Percentiles rank a stretch among this genome's conserved stretches.
Conservation (phyloP, 2,329 filamentous ascomycete genomes). For the Hypomyces perniciosus region DNA sequence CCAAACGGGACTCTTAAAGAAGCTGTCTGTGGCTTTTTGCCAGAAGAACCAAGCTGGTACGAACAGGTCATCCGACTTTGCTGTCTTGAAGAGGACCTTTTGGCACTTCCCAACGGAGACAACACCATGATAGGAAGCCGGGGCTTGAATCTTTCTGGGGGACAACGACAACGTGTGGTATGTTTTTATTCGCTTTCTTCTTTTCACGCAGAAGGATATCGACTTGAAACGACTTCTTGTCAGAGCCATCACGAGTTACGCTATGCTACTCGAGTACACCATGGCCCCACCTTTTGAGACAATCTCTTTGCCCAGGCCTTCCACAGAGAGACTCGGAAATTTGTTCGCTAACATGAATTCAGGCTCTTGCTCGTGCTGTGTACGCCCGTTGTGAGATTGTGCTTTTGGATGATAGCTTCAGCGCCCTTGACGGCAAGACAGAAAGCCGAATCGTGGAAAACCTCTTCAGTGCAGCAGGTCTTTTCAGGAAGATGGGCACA, state of each 20-base stretch:
- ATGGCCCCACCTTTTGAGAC: background rate
- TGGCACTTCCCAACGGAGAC: conserved; percentile 17
- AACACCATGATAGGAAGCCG: conserved; percentile 15
- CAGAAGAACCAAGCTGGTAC: conserved; percentile 15
- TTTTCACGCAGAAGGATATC: too few species aligned
- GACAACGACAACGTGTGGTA: conserved; percentile 21
- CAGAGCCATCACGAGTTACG: too few species aligned
- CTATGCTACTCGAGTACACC: background rate
- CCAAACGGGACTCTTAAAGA: conserved; percentile 15
- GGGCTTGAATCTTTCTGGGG: conserved; percentile 17
- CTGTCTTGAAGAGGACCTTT: conserved; percentile 19
- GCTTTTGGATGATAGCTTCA: conserved; percentile 17
- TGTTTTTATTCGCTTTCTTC: background rate
- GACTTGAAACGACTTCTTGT: too few species aligned
- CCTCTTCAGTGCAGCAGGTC: conserved; percentile 18
- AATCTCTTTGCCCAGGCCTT: background rate
- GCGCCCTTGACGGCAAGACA: conserved; percentile 15
- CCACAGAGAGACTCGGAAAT: background rate
- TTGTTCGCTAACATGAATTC: background rate
- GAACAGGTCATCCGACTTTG: conserved; percentile 14
- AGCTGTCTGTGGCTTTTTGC: conserved; percentile 14
- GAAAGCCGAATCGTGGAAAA: conserved; percentile 14
- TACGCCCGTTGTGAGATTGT: conserved; percentile 10
- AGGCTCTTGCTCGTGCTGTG: conserved; percentile 14
- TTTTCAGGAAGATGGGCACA: conserved; percentile 21